Evolutionary conservation across 768 basidiomycete species (phyloP), one percentile per base, ranked within the genome.

Genomic region (Astraeus odoratus): DNA sequence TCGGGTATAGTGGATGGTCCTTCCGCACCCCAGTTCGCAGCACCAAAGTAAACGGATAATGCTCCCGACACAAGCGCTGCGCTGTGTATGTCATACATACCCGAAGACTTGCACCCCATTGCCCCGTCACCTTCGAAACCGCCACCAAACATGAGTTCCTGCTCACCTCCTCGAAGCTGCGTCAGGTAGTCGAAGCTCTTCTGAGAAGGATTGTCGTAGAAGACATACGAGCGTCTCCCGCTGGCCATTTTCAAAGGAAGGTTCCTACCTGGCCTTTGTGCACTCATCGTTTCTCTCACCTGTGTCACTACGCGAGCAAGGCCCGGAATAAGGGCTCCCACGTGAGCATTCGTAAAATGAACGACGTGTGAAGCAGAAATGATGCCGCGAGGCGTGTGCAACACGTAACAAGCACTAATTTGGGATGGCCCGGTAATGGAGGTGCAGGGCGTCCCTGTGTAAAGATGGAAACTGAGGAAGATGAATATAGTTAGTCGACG

Each of bases 141-240:
- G 5, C 80, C 82, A n/a, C 84, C 83, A 44, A 83, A 75, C 75
- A 85, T 81, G 43, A 87, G 67, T 51, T 74, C 73, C 38, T 64
- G 63, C 42, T 66, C 72, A 34, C 60, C 67, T 9, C 46, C 34
- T 18, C 70, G 67, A 37, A 78, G 73, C 59, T 86, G 84, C 5
- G 83, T 82, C 47, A 86, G 74, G 57, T 86, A 86, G 56, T 85
- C 82, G 57, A 71, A 83, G 7, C 65, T 70, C 42, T 64, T 63
- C 18, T 42, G 47, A 8, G 60, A 52, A 3, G 59, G 55, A 6
- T 61, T 65, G 4, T 76, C 69, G 57, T 73, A 78, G 57, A 86
- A 78, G 27, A 83, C 65, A 57, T 78, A 85, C 5, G 80, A 72
- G 16, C 81, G 72, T 19, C 46, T 54, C n/a, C 74, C 79, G 20